phyloP scores from a whole-genome alignment of 139 green algal genomes.

The Microglena sp. region DNA sequence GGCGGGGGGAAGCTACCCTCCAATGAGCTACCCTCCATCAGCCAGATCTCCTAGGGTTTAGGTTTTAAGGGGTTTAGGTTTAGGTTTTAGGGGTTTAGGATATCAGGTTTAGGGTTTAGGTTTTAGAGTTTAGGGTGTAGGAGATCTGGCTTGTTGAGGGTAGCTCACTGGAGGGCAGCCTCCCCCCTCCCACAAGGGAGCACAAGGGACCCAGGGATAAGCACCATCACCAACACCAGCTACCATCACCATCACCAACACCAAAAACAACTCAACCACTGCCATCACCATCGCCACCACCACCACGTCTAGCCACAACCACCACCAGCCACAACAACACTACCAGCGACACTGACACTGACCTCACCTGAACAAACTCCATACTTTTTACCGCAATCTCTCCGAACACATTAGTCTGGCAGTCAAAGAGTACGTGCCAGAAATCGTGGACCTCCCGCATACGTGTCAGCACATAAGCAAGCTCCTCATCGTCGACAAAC shows the following conservation, averaged over 20 bases:
- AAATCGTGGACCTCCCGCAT: slow-evolving; percentile 88
- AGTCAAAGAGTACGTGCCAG: slow-evolving; percentile 93
- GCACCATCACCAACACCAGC: background rate
- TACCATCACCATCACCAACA: slow-evolving; percentile 41
- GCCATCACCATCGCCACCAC: background rate
- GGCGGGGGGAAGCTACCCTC: too few species aligned
- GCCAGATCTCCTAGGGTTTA: too few species aligned
- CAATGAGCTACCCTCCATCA: too few species aligned
- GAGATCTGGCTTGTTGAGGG: too few species aligned
- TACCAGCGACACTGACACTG: background rate
- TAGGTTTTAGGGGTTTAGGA: too few species aligned
- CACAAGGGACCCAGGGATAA: background rate
- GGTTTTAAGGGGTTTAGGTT: too few species aligned
- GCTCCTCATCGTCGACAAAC: slow-evolving; percentile 88
- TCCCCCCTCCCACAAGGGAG: too few species aligned
- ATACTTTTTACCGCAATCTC: slow-evolving; percentile 91
- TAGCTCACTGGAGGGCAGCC: too few species aligned
- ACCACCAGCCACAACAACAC: background rate
- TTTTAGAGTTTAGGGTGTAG: too few species aligned
- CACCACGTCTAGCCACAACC: background rate
- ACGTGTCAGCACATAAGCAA: slow-evolving; percentile 78
- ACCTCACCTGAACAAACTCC: slow-evolving; percentile 80
- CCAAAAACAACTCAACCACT: too few species aligned
- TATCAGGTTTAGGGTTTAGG: too few species aligned
- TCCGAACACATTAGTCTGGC: slow-evolving; percentile 84